phyloP scores from a whole-genome alignment of 495 filamentous ascomycete species.

The Tuber aestivum region DNA sequence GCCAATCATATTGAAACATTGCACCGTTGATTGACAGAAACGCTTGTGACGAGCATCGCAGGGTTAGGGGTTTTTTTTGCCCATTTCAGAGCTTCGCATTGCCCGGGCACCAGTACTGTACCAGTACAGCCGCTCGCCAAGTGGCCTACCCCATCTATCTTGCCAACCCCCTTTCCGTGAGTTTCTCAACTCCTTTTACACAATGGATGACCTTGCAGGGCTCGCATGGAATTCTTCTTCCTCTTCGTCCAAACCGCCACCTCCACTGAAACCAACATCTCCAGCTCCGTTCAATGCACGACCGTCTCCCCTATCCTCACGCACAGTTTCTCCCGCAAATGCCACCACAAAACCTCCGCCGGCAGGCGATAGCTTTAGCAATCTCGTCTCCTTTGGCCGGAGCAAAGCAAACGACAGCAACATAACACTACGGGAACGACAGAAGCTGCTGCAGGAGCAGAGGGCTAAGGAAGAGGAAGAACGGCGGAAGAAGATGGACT shows the following conservation, averaged over 20 bases:
- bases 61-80: not conserved
- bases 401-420: constrained; percentile 60
- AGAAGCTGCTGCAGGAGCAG: constrained; percentile 72
- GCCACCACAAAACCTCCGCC: constrained; percentile 10
- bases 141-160: not conserved
- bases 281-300: constrained; percentile 30
- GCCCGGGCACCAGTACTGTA: too few relatives aligned
- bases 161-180: not conserved
- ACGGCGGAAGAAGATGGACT: constrained; percentile 59
- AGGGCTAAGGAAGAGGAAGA: constrained; percentile 70
- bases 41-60: not conserved
- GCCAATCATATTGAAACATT: not conserved
- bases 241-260: constrained; percentile 15
- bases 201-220: constrained; percentile 35
- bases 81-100: not conserved
- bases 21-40: too few relatives aligned
- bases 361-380: constrained; percentile 72
- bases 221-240: constrained; percentile 32
- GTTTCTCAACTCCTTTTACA: not conserved
- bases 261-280: constrained; percentile 22
- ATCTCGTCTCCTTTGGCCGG: constrained; percentile 68
- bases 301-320: constrained; percentile 22
- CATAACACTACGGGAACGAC: constrained; percentile 75
- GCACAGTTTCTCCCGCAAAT: constrained; percentile 21
- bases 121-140: not conserved